These are phyloP conservation scores for Didymosphaeria variabile DNA, from an alignment of 2,329 filamentous ascomycete species.

Conservation along the genomic window DNA sequence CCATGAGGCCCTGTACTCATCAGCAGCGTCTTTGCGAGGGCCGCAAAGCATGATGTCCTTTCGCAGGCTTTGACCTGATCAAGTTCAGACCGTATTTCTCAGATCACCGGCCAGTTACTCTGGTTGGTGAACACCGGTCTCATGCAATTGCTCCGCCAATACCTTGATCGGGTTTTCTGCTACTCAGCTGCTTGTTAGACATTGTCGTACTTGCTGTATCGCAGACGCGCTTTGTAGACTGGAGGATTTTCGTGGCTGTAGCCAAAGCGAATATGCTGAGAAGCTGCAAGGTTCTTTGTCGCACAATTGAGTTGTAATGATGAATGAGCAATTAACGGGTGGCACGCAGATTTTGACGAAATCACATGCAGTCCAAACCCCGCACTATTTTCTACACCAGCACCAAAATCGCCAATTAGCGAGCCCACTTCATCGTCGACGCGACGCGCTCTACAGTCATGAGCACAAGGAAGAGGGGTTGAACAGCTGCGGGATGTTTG, in stretches of 20 bases:
- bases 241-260: background rate
- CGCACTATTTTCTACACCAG: background rate
- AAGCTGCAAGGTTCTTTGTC: background rate
- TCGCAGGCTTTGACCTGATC: slow-evolving; percentile 64
- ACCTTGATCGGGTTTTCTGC: slow-evolving; percentile 51
- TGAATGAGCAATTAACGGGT: background rate
- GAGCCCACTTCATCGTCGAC: background rate
- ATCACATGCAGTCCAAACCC: background rate
- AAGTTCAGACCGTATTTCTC: slow-evolving; percentile 65
- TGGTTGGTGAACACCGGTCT: slow-evolving; percentile 47
- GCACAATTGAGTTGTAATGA: background rate
- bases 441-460: background rate
- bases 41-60: slow-evolving; percentile 61
- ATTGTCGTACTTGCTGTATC: slow-evolving; percentile 36
- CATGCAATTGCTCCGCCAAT: slow-evolving; percentile 47
- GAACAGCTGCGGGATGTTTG: background rate
- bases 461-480: background rate
- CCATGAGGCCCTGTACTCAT: slow-evolving; percentile 47
- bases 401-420: background rate
- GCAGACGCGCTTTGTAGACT: slow-evolving; percentile 1
- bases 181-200: slow-evolving; percentile 39
- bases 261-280: background rate
- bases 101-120: slow-evolving; percentile 45
- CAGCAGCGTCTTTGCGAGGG: slow-evolving; percentile 37
- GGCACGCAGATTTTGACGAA: background rate